Evolutionary conservation across 768 basidiomycete species (phyloP).

Genomic region (Boletellus ananas): DNA sequence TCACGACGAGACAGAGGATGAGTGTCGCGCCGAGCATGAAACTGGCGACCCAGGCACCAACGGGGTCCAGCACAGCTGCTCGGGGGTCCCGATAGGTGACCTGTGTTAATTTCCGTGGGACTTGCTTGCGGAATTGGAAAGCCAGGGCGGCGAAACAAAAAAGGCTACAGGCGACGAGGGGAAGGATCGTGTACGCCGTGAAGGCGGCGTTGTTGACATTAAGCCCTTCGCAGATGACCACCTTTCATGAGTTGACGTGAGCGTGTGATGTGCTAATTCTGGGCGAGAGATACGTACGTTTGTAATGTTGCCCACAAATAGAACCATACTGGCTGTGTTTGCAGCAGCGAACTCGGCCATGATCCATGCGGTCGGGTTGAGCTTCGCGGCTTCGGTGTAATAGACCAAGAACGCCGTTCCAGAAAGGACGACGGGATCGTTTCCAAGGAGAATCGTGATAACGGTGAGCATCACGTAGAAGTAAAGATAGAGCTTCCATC

Average conservation of each 20-base stretch:
- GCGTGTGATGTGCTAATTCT: not conserved
- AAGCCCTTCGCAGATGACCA: conserved; percentile 88
- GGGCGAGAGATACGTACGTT: conserved; percentile 44
- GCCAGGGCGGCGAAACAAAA: conserved; percentile 58
- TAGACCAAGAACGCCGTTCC: conserved; percentile 90
- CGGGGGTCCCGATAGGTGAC: conserved; percentile 45
- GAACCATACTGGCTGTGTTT: conserved; percentile 70
- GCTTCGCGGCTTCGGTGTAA: conserved; percentile 59
- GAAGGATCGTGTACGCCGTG: conserved; percentile 79
- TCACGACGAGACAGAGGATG: conserved; percentile 66
- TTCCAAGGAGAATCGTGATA: conserved; percentile 79
- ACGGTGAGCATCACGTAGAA: conserved; percentile 82
- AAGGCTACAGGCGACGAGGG: conserved; percentile 66
- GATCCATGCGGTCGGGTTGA: conserved; percentile 61
- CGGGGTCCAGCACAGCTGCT: conserved; percentile 65
- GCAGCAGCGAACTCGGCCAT: conserved; percentile 76
- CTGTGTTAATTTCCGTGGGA: conserved; percentile 44
- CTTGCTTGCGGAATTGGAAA: conserved; percentile 54
- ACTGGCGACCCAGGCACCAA: conserved; percentile 72
- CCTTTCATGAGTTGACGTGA: conserved; percentile 8
- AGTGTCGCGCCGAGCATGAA: conserved; percentile 64
- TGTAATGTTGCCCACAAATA: conserved; percentile 89
- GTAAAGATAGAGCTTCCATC: conserved; percentile 69
- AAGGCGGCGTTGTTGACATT: conserved; percentile 71
- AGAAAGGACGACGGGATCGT: conserved; percentile 90